Evolutionary conservation across 2,329 filamentous ascomycete species (phyloP).

Genomic region (Xylogone sp.): DNA sequence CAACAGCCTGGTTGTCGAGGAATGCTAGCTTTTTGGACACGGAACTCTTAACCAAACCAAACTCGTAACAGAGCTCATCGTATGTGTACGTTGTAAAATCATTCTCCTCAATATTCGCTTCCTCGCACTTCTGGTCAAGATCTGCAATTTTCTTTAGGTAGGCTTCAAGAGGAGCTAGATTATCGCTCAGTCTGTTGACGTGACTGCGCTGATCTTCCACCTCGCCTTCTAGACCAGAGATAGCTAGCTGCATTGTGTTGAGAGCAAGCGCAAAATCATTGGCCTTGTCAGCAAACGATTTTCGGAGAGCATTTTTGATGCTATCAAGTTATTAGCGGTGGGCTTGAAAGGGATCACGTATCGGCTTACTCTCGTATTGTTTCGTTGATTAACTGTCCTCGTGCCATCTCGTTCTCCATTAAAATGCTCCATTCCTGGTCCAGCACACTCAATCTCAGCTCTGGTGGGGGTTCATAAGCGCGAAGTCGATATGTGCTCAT

Average conservation of each 20-base stretch:
- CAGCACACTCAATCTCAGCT: slow-evolving; percentile 76
- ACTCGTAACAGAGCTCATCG: slow-evolving; percentile 91
- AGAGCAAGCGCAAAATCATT: slow-evolving; percentile 96
- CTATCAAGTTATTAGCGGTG: slow-evolving; percentile 39
- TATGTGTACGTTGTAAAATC: slow-evolving; percentile 99
- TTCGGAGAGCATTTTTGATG: slow-evolving; percentile 93
- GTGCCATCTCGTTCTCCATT: slow-evolving; percentile 78
- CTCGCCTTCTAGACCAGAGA: slow-evolving; percentile 95
- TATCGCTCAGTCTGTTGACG: slow-evolving; percentile 79
- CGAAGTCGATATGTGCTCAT: slow-evolving; percentile 89
- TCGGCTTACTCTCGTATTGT: slow-evolving; percentile 81
- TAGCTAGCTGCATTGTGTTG: slow-evolving; percentile 90
- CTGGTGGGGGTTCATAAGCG: slow-evolving; percentile 84
- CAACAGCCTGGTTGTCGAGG: slow-evolving; percentile 97
- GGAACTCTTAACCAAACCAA: slow-evolving; percentile 84
- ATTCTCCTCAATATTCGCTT: slow-evolving; percentile 98
- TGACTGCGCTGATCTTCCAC: slow-evolving; percentile 92
- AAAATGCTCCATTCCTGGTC: slow-evolving; percentile 79
- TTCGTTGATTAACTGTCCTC: slow-evolving; percentile 94
- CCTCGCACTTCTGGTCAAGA: slow-evolving; percentile 83
- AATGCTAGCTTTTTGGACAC: slow-evolving; percentile 96
- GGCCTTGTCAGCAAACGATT: slow-evolving; percentile 93
- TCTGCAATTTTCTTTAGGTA: slow-evolving; percentile 85
- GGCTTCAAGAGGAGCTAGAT: slow-evolving; percentile 81
- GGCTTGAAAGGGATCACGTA: slow-evolving; percentile 3